A percentile compares a stretch with the other conserved stretches of the same genome.
Conservation (phyloP, 202 grass and related monocot genomes). For the Elaeis oleifera region DNA sequence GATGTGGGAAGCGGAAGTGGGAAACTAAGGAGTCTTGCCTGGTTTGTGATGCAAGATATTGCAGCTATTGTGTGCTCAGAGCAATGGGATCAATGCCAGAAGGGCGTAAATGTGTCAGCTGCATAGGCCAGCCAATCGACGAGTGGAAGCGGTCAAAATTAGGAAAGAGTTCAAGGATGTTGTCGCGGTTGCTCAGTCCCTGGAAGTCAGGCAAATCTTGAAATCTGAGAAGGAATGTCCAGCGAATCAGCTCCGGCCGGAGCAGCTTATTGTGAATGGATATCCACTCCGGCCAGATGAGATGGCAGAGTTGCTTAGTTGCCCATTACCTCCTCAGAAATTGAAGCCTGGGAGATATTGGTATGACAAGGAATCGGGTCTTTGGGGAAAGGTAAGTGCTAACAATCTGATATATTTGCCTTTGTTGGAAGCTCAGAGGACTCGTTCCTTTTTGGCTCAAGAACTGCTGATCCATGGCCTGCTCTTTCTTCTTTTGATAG, state of each 20-base stretch:
- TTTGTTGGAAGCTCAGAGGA: neutral
- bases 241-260: conserved; percentile 75
- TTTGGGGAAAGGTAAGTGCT: conserved; percentile 75
- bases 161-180: conserved; percentile 64
- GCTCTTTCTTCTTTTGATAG: conserved; percentile 24
- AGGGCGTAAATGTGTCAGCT: conserved; percentile 75
- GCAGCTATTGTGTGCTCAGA: conserved; percentile 70
- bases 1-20: conserved; percentile 83
- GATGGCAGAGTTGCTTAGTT: conserved; percentile 66
- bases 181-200: conserved; percentile 54
- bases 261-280: conserved; percentile 68
- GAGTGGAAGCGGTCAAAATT: conserved; percentile 69
- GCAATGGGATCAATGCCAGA: conserved; percentile 96
- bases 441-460: too few species aligned
- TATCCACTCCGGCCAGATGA: conserved; percentile 55
- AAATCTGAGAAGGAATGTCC: conserved; percentile 87
- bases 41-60: conserved; percentile 62
- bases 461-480: conserved; percentile 13
- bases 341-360: conserved; percentile 89
- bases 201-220: conserved; percentile 89
- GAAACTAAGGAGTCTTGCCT: conserved; percentile 85
- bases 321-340: conserved; percentile 63
- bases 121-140: conserved; percentile 70
- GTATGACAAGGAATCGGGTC: conserved; percentile 95
- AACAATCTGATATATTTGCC: neutral